A percentile compares a stretch with the other conserved stretches of the same genome.
Conservation (phyloP, 176 grass and related monocot species). For the Elaeis guineensis region DNA sequence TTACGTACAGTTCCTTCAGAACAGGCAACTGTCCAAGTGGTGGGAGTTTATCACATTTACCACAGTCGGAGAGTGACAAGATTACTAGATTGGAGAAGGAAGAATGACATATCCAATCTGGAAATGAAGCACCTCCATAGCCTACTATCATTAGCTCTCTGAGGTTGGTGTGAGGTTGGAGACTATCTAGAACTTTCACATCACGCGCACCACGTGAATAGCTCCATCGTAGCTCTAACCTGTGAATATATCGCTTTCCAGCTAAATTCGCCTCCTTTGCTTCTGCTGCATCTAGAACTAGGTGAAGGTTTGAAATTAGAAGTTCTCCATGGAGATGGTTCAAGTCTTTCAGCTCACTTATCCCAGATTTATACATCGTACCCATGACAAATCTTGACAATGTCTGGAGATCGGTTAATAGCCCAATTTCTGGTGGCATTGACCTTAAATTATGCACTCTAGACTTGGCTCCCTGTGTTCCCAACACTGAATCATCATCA, state of each 20-base stretch:
- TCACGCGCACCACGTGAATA: neutral
- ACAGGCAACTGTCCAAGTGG: no score
- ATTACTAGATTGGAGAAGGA: neutral
- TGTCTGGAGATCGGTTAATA: constrained; percentile 11
- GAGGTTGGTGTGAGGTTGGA: constrained; percentile 18
- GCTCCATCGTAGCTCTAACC: neutral
- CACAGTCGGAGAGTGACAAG: no score
- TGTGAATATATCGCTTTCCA: constrained; percentile 9
- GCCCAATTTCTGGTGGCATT: constrained; percentile 17
- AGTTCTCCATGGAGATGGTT: constrained; percentile 14
- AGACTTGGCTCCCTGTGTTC: neutral
- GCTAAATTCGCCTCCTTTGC: neutral
- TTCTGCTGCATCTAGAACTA: constrained; percentile 1
- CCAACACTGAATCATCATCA: constrained; percentile 2
- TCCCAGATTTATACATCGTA: neutral
- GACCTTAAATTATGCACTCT: neutral
- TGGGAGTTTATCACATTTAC: no score
- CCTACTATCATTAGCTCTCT: constrained; percentile 12
- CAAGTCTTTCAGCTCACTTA: constrained; percentile 12
- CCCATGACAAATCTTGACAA: constrained; percentile 9
- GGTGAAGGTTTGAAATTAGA: constrained; percentile 6
- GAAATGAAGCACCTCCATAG: constrained; percentile 10
- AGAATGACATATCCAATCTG: constrained; percentile 14
- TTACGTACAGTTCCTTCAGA: no score
- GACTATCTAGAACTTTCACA: neutral